Evolutionary conservation across 371 early-diverging fungal genomes (phyloP).

Genomic region (Mortierella sp.): DNA sequence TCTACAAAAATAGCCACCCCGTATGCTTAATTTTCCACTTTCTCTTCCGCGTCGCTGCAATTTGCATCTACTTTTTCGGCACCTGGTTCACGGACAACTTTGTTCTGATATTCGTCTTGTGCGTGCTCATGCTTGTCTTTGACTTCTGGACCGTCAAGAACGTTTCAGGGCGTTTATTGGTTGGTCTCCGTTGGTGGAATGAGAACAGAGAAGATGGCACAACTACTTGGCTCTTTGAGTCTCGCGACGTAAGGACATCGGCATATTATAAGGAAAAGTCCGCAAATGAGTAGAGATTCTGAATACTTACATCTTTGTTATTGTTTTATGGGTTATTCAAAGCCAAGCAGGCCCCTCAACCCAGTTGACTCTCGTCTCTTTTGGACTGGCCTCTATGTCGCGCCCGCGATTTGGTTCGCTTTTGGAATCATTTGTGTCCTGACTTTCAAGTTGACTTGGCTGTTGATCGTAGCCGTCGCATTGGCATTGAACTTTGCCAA

Average conservation of each 20-base stretch:
- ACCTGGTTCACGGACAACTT: conserved; percentile 84
- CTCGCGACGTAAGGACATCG: conserved; percentile 76
- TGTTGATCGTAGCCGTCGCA: conserved; percentile 89
- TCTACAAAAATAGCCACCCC: conserved; percentile 79
- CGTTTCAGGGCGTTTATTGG: conserved; percentile 93
- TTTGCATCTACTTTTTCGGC: conserved; percentile 87
- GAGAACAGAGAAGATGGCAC: conserved; percentile 94
- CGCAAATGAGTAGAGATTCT: not conserved
- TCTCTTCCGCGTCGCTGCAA: conserved; percentile 84
- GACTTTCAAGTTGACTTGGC: conserved; percentile 80
- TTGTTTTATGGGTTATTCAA: not conserved
- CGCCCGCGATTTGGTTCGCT: conserved; percentile 88
- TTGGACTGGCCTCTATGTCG: conserved; percentile 91
- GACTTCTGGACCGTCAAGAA: conserved; percentile 99
- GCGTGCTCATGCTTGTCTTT: conserved; percentile 90
- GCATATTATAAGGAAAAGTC: not conserved
- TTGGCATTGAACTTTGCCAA: conserved; percentile 89
- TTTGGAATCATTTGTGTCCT: conserved; percentile 83
- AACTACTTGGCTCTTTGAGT: conserved; percentile 96
- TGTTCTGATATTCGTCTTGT: conserved; percentile 92
- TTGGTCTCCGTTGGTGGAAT: conserved; percentile 99
- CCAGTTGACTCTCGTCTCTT: conserved; percentile 90
- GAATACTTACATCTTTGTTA: not conserved
- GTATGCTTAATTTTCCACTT: conserved; percentile 91
- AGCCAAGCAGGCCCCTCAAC: conserved; percentile 82